Base-by-base conservation (phyloP, 1,284 basidiomycete species). In the Phellopilus nigrolimitatus region DNA sequence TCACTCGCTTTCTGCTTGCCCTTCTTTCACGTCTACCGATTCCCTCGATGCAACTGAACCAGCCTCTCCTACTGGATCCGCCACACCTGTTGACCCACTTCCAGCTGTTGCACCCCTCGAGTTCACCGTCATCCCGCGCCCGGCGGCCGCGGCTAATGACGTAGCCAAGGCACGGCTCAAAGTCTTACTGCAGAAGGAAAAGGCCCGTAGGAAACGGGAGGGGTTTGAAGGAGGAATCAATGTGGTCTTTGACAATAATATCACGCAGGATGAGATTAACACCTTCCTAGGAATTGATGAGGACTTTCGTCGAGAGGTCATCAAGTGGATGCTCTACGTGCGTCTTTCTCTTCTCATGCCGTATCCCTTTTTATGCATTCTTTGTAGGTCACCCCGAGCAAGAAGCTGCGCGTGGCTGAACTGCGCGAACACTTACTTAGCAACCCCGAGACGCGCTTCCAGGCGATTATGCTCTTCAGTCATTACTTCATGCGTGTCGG, bases 341-440 rank as follows among this genome's bases (percentile, higher is more conserved):
- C n/a, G 42, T 47, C 22, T 1, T 17, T 44, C 15, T 21, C 21
- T 37, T 37, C 36, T 17, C 1, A 5, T 17, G 34, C 17, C 9
- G 12, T 7, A 7, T 17, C 28, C 12, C 17, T 47, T n/a, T n/a
- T n/a, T n/a, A n/a, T n/a, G n/a, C n/a, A n/a, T n/a, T n/a, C n/a
- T n/a, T n/a, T n/a, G n/a, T 39, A 55, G 54, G 38, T 55, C 12
- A 46, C 45, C n/a, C 54, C 54, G n/a, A 47, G 46, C n/a, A 55
- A 55, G 31, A 47, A 47, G 24, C n/a, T 51, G n/a, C 34, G 24
- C 12, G 34, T 47, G 9, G 36, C 25, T 10, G 44, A 55, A 21
- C 19, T 55, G 27, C 31, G 49, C 7, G 28, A 47, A 22, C 54
- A 55, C 22, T 25, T 55, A 17, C 49, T 43, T 1, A 55, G 33